A percentile compares a stretch with the other conserved stretches of the same genome.
These are phyloP conservation scores for Cladosporium oxysporum DNA, from an alignment of 2,329 filamentous ascomycete species.

Conservation along the genomic window DNA sequence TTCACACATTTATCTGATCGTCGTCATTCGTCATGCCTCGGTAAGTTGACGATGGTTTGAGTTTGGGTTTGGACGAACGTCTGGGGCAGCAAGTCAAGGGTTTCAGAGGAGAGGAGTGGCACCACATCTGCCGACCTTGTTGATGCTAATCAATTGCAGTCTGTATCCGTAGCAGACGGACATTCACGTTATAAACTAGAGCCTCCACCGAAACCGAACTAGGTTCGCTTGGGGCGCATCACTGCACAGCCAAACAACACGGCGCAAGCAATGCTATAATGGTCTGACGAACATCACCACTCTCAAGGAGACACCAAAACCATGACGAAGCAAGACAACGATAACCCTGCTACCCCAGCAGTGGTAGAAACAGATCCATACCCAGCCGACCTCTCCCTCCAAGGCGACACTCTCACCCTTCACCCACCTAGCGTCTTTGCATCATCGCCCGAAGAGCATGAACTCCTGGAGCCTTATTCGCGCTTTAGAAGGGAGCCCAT, in stretches of 20 bases:
- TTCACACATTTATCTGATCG: too few species aligned
- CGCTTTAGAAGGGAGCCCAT: conserved; percentile 75
- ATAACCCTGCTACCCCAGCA: neutral
- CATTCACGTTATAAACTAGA: neutral
- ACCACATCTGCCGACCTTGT: neutral
- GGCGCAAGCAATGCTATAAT: neutral
- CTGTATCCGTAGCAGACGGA: neutral
- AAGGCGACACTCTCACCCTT: conserved; percentile 47
- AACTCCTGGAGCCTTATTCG: conserved; percentile 78
- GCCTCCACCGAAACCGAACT: too few species aligned
- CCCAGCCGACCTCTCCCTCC: conserved; percentile 49
- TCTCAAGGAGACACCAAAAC: neutral
- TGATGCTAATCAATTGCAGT: neutral
- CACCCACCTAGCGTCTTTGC: conserved; percentile 46
- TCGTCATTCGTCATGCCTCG: conserved; percentile 6
- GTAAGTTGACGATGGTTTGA: neutral
- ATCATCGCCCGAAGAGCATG: conserved; percentile 55
- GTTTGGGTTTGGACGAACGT: neutral
- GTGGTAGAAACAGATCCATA: neutral
- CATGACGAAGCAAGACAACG: neutral
- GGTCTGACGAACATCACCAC: neutral
- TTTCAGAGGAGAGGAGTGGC: neutral
- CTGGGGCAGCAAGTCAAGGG: neutral
- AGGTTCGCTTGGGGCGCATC: neutral
- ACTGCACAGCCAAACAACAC: neutral